These are phyloP conservation scores for Drechmeria coniospora DNA, from an alignment of 2,329 filamentous ascomycete species.

Conservation along the genomic window DNA sequence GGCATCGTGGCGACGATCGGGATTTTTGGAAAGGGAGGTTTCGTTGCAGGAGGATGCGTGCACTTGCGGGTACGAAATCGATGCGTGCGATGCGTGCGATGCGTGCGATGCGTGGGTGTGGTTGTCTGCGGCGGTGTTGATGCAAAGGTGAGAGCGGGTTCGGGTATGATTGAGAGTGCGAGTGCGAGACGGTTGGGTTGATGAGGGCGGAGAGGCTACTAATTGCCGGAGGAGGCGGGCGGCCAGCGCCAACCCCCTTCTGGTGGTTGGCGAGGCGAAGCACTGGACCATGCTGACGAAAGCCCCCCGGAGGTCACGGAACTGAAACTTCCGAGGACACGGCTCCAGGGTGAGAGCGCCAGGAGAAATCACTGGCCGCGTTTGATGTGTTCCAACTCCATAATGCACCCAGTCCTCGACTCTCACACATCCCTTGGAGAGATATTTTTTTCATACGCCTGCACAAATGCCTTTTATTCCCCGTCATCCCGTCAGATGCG, in stretches of 20 bases:
- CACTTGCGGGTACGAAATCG: neutral
- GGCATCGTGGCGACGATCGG: constrained; percentile 27
- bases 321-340: constrained; percentile 5
- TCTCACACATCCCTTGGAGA: no score
- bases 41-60: no score
- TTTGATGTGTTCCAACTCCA: no score
- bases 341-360: no score
- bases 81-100: neutral
- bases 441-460: no score
- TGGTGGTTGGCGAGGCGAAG: constrained; percentile 13
- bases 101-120: constrained; percentile 1
- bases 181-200: neutral
- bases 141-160: no score
- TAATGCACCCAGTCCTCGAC: no score
- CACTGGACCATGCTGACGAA: constrained; percentile 15
- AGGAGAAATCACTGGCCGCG: no score
- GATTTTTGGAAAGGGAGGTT: no score
- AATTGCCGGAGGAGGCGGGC: constrained; percentile 5
- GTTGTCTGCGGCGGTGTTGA: constrained; percentile 3
- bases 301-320: constrained; percentile 9
- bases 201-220: constrained; percentile 8
- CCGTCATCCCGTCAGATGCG: no score
- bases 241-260: constrained; percentile 3
- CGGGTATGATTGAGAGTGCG: no score
- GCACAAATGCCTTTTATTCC: no score